Conservation (phyloP, 2,329 filamentous ascomycete genomes). For the Penicillium sp. region DNA sequence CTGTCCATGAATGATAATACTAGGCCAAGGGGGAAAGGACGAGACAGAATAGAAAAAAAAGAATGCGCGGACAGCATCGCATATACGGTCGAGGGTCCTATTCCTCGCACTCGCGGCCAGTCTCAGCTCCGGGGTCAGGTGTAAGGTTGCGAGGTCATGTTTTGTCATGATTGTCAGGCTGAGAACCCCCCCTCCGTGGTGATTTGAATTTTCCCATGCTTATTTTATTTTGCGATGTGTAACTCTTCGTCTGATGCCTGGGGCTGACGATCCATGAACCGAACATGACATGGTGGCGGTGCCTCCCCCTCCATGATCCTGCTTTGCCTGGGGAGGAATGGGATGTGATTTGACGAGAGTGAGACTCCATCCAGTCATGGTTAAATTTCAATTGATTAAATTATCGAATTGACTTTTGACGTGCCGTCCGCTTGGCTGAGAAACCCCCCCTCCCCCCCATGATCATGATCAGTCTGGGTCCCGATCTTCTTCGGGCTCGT, state of each 20-base stretch:
- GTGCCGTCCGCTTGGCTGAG: not conserved
- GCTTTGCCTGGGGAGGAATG: not conserved
- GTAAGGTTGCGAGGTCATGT: not conserved
- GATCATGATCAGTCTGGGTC: not conserved
- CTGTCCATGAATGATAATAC: not conserved
- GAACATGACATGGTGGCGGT: conserved; percentile 14
- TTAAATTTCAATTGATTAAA: not conserved
- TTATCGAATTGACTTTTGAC: not conserved
- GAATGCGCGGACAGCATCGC: not conserved
- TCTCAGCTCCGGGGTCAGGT: conserved; percentile 11
- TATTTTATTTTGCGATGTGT: conserved; percentile 23
- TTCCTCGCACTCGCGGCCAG: not conserved
- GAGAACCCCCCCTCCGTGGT: not conserved
- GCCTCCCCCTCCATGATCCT: conserved; percentile 9
- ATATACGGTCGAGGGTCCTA: not conserved
- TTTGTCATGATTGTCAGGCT: not conserved
- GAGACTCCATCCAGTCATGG: not conserved
- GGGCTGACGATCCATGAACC: conserved; percentile 28
- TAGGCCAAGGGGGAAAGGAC: not conserved
- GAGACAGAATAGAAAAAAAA: not conserved
- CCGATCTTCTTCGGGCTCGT: not conserved
- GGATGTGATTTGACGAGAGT: not conserved
- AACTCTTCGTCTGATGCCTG: conserved; percentile 28
- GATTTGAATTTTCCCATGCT: conserved; percentile 7
- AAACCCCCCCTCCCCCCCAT: too few species aligned